Evolutionary conservation across 306 rosid species (phyloP).

Genomic region (Amphicarpaea edgeworthii): DNA sequence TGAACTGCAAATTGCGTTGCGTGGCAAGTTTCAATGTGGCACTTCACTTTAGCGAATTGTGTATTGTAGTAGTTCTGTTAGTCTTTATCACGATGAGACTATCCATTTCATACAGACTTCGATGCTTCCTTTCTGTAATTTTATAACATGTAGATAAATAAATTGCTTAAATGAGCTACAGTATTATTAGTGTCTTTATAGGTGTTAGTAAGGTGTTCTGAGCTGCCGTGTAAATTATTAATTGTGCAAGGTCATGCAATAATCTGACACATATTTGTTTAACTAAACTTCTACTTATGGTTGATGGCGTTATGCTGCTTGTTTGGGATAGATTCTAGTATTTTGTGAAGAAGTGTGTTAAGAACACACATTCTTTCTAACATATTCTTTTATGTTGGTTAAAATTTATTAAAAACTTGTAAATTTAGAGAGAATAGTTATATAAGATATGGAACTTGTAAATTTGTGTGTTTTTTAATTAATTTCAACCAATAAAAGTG

Average conservation of each 20-base stretch:
- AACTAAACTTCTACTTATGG: slow-evolving; percentile 1
- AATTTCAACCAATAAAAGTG: too few species aligned
- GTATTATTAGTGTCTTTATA: slow-evolving; percentile 30
- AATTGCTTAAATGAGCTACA: slow-evolving; percentile 53
- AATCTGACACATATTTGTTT: slow-evolving; percentile 31
- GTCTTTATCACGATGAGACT: slow-evolving; percentile 44
- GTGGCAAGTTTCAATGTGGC: slow-evolving; percentile 37
- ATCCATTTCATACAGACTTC: slow-evolving; percentile 20
- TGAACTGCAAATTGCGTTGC: slow-evolving; percentile 41
- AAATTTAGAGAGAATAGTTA: too few species aligned
- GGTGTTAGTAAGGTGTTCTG: slow-evolving; percentile 26
- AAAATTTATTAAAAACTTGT: too few species aligned
- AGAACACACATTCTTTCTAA: too few species aligned
- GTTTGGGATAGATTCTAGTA: neutral
- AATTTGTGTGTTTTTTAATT: too few species aligned
- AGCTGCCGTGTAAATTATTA: slow-evolving; percentile 46
- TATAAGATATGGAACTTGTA: too few species aligned
- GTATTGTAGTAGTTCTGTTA: slow-evolving; percentile 52
- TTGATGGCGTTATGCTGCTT: neutral
- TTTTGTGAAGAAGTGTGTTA: neutral
- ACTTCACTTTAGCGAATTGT: slow-evolving; percentile 46
- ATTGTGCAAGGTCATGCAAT: slow-evolving; percentile 30
- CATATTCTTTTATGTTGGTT: too few species aligned
- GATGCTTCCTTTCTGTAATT: slow-evolving; percentile 53
- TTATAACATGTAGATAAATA: slow-evolving; percentile 69